Conservation (phyloP, 177 flowering plant species). For the Vitis hybrid region DNA sequence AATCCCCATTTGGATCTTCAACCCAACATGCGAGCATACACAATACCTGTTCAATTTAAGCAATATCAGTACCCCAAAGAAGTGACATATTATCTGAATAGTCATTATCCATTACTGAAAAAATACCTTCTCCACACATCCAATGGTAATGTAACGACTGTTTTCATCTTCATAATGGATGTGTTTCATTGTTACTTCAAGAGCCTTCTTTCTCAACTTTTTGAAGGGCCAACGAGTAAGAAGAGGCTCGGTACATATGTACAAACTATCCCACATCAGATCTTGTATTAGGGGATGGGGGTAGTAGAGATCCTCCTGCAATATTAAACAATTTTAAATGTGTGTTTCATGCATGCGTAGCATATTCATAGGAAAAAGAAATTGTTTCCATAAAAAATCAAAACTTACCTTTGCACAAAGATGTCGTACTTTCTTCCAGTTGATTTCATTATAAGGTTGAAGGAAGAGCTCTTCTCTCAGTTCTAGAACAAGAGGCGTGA, state of each 20-base stretch:
- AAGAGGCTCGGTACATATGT: conserved; percentile 38
- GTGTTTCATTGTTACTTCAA: conserved; percentile 31
- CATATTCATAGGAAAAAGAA: too few relatives aligned
- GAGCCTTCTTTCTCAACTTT: conserved; percentile 36
- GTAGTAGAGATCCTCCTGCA: conserved; percentile 43
- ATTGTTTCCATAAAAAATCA: neutral
- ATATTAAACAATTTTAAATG: neutral
- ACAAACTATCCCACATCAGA: conserved; percentile 47
- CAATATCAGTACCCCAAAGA: neutral
- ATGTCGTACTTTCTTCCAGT: conserved; percentile 48
- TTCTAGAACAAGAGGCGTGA: conserved; percentile 43
- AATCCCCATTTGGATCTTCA: conserved; percentile 45
- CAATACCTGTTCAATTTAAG: conserved; percentile 18
- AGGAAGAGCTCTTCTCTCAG: conserved; percentile 44
- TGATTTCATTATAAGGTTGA: conserved; percentile 40
- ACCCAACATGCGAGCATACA: conserved; percentile 63
- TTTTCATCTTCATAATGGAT: conserved; percentile 56
- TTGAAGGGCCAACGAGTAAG: conserved; percentile 45
- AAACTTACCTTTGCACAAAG: conserved; percentile 39
- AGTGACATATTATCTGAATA: too few relatives aligned
- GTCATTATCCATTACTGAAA: neutral
- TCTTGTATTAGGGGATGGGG: conserved; percentile 46
- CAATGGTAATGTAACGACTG: conserved; percentile 52
- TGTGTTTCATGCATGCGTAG: too few relatives aligned
- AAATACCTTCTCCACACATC: conserved; percentile 44